A percentile compares a stretch with the other conserved stretches of the same genome.
phyloP scores from a whole-genome alignment of 225 moss, liverwort and hornwort species.

The Pseudisothecium myosuroides region DNA sequence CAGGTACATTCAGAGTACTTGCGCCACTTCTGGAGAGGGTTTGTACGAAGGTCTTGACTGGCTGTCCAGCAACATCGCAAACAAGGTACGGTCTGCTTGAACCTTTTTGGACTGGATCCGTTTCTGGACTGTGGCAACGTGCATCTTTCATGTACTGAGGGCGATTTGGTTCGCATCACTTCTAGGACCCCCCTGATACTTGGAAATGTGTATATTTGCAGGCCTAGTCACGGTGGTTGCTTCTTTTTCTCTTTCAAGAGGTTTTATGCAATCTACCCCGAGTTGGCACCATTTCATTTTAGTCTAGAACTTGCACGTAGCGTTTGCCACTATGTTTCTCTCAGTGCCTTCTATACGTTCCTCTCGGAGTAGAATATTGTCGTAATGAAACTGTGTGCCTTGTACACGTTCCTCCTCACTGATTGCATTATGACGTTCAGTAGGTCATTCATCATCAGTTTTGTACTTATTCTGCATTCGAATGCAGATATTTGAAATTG shows the following conservation, averaged over 20 bases:
- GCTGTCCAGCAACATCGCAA: conserved; percentile 92
- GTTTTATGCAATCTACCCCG: background rate
- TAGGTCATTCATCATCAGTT: background rate
- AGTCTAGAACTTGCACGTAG: conserved; percentile 9
- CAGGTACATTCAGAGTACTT: conserved; percentile 67
- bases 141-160: background rate
- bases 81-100: conserved; percentile 31
- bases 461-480: background rate
- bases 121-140: background rate
- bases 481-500: background rate
- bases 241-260: background rate
- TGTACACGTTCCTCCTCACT: background rate
- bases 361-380: conserved; percentile 7
- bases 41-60: conserved; percentile 41
- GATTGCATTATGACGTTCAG: background rate
- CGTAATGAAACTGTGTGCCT: conserved; percentile 17
- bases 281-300: conserved; percentile 4
- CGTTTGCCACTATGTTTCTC: background rate
- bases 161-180: background rate
- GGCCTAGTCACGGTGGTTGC: background rate
- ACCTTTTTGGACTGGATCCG: background rate
- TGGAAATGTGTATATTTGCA: background rate
- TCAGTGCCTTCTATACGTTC: conserved; percentile 5
- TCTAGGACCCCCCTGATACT: background rate
- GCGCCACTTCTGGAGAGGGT: conserved; percentile 76